Percentiles rank a stretch among this genome's conserved stretches.
Conservation (phyloP, 805 yeast genomes). For the Ogataea angusta region DNA sequence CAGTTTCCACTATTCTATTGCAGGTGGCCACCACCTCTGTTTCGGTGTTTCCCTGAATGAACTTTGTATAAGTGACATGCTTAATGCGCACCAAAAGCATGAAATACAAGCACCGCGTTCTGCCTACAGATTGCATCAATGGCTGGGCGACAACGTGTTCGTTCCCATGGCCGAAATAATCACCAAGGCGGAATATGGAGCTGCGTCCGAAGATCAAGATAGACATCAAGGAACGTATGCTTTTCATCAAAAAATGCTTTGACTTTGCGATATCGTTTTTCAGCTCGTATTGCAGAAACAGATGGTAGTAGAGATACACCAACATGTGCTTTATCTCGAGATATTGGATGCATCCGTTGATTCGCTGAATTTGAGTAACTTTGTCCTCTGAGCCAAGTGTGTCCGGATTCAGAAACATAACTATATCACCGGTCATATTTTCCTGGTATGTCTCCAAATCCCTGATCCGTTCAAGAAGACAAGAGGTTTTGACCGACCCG, state of each 20-base stretch:
- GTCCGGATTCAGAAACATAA: constrained; percentile 16
- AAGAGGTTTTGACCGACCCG: constrained; percentile 33
- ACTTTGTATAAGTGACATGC: constrained; percentile 14
- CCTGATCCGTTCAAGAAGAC: constrained; percentile 31
- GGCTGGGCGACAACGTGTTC: constrained; percentile 42
- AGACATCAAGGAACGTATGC: constrained; percentile 29
- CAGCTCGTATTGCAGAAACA: constrained; percentile 41
- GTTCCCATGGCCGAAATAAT: constrained; percentile 41
- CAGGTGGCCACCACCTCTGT: constrained; percentile 4
- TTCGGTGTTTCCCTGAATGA: constrained; percentile 11
- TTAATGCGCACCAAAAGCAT: constrained; percentile 8
- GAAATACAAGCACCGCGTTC: constrained; percentile 11
- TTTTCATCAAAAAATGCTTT: constrained; percentile 33
- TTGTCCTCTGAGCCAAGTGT: constrained; percentile 8
- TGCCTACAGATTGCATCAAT: constrained; percentile 10
- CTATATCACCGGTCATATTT: constrained; percentile 2
- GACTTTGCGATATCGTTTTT: constrained; percentile 29
- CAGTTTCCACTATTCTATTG: not conserved
- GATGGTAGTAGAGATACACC: constrained; percentile 34
- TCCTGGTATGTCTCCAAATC: constrained; percentile 35
- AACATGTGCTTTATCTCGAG: constrained; percentile 16
- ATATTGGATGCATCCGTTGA: constrained; percentile 15
- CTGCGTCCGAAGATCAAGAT: constrained; percentile 31
- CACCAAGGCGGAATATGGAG: constrained; percentile 31
- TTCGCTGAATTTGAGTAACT: constrained; percentile 22